These are phyloP conservation scores for Clavulina sp. DNA, from an alignment of 768 basidiomycete species.

Conservation along the genomic window DNA sequence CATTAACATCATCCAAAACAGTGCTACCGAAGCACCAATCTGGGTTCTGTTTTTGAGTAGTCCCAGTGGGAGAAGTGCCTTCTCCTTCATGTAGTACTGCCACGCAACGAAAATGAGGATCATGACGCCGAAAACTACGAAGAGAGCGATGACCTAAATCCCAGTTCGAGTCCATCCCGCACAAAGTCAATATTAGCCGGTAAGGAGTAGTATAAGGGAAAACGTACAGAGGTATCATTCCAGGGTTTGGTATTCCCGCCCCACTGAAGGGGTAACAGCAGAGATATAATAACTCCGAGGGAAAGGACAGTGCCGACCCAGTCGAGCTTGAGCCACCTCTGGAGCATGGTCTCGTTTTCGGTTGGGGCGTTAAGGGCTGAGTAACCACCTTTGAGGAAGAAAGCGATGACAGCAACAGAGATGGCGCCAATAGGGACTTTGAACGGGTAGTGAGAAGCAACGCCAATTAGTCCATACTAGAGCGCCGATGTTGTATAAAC, in stretches of 20 bases:
- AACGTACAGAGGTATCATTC: slow-evolving; percentile 24
- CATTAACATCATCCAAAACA: too few relatives aligned
- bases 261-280: slow-evolving; percentile 29
- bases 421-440: slow-evolving; percentile 10
- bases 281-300: not conserved
- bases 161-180: too few relatives aligned
- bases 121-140: slow-evolving; percentile 15
- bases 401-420: slow-evolving; percentile 11
- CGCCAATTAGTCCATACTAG: slow-evolving; percentile 10
- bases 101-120: slow-evolving; percentile 18
- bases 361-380: not conserved
- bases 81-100: slow-evolving; percentile 20
- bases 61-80: slow-evolving; percentile 21
- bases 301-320: slow-evolving; percentile 6
- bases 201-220: too few relatives aligned
- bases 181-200: too few relatives aligned
- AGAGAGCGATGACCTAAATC: slow-evolving; percentile 21
- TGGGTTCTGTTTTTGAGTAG: slow-evolving; percentile 20
- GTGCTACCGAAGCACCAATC: too few relatives aligned
- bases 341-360: not conserved
- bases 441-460: slow-evolving; percentile 8
- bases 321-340: slow-evolving; percentile 1
- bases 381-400: slow-evolving; percentile 9
- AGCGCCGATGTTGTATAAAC: not conserved
- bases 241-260: slow-evolving; percentile 32